These are phyloP conservation scores for Ananas comosus DNA, from an alignment of 176 grass and related monocot species.

Conservation along the genomic window DNA sequence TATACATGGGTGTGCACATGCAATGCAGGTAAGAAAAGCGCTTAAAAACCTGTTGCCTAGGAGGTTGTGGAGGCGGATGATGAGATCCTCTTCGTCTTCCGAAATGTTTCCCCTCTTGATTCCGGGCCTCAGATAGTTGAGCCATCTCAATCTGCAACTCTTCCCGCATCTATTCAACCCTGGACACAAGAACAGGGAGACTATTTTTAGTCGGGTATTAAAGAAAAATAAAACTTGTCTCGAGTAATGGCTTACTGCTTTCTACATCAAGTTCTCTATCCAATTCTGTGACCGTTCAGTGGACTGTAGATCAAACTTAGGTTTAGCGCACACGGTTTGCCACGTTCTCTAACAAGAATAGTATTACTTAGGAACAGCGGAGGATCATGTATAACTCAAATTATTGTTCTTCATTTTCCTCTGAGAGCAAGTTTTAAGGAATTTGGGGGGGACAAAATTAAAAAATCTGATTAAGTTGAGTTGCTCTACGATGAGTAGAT, in stretches of 20 bases:
- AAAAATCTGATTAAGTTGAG: too few relatives aligned
- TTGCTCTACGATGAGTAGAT: too few relatives aligned
- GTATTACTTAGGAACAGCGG: too few relatives aligned
- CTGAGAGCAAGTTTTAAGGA: too few relatives aligned
- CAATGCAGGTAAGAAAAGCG: background rate
- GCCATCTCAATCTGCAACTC: conserved; percentile 43
- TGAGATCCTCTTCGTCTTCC: conserved; percentile 39
- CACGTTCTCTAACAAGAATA: too few relatives aligned
- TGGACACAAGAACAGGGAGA: background rate
- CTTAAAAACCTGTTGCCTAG: conserved; percentile 31
- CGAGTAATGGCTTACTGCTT: background rate
- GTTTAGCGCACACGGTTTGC: too few relatives aligned
- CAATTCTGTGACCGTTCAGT: background rate
- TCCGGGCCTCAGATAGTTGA: conserved; percentile 39
- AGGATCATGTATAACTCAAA: too few relatives aligned
- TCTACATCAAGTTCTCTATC: background rate
- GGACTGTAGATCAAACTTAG: too few relatives aligned
- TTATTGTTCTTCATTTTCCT: too few relatives aligned
- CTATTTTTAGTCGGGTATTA: background rate
- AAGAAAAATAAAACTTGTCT: background rate
- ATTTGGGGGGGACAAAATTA: too few relatives aligned
- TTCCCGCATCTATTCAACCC: conserved; percentile 41
- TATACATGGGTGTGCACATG: background rate
- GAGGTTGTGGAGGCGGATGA: conserved; percentile 38
- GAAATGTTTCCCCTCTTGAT: conserved; percentile 43